Percentiles rank a stretch among this genome's conserved stretches.
Evolutionary conservation across 345 rosid species (phyloP).

Genomic region (Corchorus capsularis): DNA sequence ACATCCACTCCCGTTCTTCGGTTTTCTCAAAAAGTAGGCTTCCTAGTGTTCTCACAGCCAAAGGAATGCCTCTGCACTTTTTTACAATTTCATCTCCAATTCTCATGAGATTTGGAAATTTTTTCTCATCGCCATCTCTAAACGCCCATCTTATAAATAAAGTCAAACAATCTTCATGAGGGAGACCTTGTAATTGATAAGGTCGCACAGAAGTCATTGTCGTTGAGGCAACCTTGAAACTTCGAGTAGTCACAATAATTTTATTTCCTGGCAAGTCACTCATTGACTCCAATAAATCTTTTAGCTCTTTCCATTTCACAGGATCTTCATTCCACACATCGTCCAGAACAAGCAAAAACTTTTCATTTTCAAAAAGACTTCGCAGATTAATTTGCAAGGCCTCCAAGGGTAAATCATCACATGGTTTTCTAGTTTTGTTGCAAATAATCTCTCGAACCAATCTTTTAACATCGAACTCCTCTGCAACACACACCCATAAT

Average conservation of each 20-base stretch:
- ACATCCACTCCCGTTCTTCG: background rate
- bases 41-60: slow-evolving; percentile 20
- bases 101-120: background rate
- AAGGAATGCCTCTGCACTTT: slow-evolving; percentile 15
- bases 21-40: background rate
- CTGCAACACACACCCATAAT: no score
- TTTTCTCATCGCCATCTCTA: background rate
- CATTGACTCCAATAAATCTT: no score
- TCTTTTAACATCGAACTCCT: no score
- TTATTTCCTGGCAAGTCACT: background rate
- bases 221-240: slow-evolving; percentile 2
- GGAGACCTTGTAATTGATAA: background rate
- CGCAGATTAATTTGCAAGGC: no score
- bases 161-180: background rate
- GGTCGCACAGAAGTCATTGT: background rate
- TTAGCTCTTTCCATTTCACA: no score
- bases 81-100: background rate
- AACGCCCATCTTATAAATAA: slow-evolving; percentile 4
- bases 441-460: no score
- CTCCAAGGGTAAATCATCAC: no score
- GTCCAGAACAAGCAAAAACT: no score
- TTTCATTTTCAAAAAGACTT: no score
- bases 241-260: background rate
- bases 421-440: no score
- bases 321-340: no score